Evolutionary conservation across 2,329 filamentous ascomycete species (phyloP), one percentile per base, ranked within the genome.

Genomic region (Alternaria novae-zelandiae): DNA sequence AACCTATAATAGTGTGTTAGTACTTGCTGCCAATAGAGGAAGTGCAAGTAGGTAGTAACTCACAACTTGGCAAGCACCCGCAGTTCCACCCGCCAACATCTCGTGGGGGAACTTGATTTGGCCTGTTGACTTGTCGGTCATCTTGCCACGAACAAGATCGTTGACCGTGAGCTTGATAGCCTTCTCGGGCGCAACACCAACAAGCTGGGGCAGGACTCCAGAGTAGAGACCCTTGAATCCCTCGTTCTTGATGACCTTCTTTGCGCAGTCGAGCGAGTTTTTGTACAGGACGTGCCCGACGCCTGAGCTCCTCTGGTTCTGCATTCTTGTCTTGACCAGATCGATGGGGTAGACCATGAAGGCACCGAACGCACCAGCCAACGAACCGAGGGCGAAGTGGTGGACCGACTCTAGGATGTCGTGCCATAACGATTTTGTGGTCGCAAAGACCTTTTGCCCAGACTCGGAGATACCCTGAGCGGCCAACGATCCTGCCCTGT

Each of bases 291-390:
- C 86, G 80, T 97, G 91, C 61, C 96, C 96, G 1, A 94, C 93
- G 54, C 91, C 88, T 17, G 74, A 73, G 5, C 88, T 88, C 70
- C 96, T 89, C 85, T 99, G 96, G 84, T 99, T 99, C 82, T 99
- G 96, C 90, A 99, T 92, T 65, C 96, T 90, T 2, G 96, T 99
- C 88, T 99, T 99, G 80, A 99, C 96, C 65, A 99, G 84, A 83
- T 99, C 96, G 77, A 99, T 98, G 23, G 96, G 96, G 80, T 99
- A 99, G 57, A 99, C 96, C 93, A 99, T 97, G 80, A 99, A 98
- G 12, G 96, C 96, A 79, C 96, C 96, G 78, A 99, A 99, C 10
- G 96, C 96, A 82, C 96, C 96, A 8, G 96, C 96, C 71, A 97
- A 71, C 78, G 92, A 94, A 63, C 96, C 96, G 7, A 99, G 88